Conservation (phyloP, 192 early-diverging fungal genomes). For the Pilobolus umbonatus region DNA sequence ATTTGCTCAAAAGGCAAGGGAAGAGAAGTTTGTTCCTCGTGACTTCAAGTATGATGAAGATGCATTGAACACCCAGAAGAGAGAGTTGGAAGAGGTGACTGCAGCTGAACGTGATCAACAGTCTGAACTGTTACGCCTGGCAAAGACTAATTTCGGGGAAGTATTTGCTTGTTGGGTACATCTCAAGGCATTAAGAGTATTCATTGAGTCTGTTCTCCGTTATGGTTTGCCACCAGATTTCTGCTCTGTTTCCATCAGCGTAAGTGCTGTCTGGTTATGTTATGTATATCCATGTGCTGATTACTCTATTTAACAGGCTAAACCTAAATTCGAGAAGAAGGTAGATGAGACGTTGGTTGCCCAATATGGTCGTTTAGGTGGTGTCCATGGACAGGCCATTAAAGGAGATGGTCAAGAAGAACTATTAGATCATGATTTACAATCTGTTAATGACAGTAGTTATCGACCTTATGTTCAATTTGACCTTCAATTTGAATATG, state of each 20-base stretch:
- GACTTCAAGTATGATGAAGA: slow-evolving; percentile 93
- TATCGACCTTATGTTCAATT: slow-evolving; percentile 91
- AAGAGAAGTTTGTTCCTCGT: slow-evolving; percentile 88
- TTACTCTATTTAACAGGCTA: slow-evolving; percentile 46
- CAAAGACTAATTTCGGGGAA: slow-evolving; percentile 93
- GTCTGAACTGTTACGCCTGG: slow-evolving; percentile 71
- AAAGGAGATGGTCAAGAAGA: slow-evolving; percentile 54
- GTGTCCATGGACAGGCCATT: slow-evolving; percentile 42
- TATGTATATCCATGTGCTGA: background rate
- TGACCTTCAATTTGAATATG: slow-evolving; percentile 50
- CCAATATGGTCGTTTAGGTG: slow-evolving; percentile 84
- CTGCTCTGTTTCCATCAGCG: slow-evolving; percentile 65
- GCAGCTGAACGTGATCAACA: slow-evolving; percentile 63
- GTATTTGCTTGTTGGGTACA: slow-evolving; percentile 91
- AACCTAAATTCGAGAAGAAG: slow-evolving; percentile 77
- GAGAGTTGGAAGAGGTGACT: slow-evolving; percentile 57
- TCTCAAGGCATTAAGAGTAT: slow-evolving; percentile 89
- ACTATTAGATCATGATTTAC: slow-evolving; percentile 75
- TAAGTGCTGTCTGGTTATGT: slow-evolving; percentile 33
- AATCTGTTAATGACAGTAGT: slow-evolving; percentile 79
- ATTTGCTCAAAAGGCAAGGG: slow-evolving; percentile 84
- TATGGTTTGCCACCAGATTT: slow-evolving; percentile 98
- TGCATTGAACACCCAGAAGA: slow-evolving; percentile 72
- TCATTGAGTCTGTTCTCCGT: slow-evolving; percentile 95
- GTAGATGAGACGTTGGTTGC: slow-evolving; percentile 68